Evolutionary conservation across 768 basidiomycete species (phyloP).

Genomic region (Dioszegia aurantiaca): DNA sequence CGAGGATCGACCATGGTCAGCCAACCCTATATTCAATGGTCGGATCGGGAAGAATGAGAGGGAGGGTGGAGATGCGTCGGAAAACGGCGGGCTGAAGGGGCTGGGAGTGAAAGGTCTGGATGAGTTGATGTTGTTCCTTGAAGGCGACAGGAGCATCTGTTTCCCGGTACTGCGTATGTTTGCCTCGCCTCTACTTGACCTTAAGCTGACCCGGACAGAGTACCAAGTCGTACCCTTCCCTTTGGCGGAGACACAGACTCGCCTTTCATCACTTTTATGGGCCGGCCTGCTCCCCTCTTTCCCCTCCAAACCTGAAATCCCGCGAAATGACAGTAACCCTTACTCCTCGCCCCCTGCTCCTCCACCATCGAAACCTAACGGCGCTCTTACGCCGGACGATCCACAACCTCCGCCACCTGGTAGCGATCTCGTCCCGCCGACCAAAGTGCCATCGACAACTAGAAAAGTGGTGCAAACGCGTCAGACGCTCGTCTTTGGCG

Average conservation of each 20-base stretch:
- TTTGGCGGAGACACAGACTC: conserved; percentile 72
- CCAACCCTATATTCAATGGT: conserved; percentile 19
- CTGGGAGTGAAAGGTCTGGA: conserved; percentile 50
- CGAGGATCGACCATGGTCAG: conserved; percentile 46
- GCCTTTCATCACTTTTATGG: conserved; percentile 50
- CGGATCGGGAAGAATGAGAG: conserved; percentile 27
- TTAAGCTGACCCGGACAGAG: conserved; percentile 22
- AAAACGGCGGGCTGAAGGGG: conserved; percentile 43
- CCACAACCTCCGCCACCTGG: conserved; percentile 2
- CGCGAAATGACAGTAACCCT: conserved; percentile 36
- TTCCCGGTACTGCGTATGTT: conserved; percentile 51
- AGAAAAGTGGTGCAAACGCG: conserved; percentile 28
- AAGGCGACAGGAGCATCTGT: conserved; percentile 47
- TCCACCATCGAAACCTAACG: neutral
- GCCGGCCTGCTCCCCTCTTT: conserved; percentile 40
- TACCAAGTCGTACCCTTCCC: conserved; percentile 68
- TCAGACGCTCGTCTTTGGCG: conserved; percentile 42
- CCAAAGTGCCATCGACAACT: neutral
- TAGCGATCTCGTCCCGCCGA: no score
- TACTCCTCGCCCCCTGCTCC: conserved; percentile 20
- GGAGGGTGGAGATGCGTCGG: conserved; percentile 32
- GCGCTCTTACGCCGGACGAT: no score
- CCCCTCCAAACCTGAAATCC: conserved; percentile 28
- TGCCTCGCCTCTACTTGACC: neutral
- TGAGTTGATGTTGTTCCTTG: conserved; percentile 50